Base-by-base conservation (phyloP, 75 land plant genomes). In the Pinus tabuliformis region DNA sequence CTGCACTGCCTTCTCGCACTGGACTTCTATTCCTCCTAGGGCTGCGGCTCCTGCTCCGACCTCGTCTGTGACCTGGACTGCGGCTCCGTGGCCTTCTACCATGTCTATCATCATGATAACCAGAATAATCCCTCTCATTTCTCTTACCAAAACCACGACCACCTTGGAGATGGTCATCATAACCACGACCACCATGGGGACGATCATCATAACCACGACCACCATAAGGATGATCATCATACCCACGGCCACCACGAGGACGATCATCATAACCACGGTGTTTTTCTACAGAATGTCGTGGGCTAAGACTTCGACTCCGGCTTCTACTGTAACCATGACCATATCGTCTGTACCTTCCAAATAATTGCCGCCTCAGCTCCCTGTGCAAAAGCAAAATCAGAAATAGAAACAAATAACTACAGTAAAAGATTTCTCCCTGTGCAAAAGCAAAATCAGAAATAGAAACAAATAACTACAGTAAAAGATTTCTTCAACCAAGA, bases 1-100 rank as follows among this genome's bases (percentile, higher is more conserved):
- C 92, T 30, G 80, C 92, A 81, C 90, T 88, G 36, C 92, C 92
- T 81, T 85, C 92, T 49, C 92, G 81, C 18, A 73, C 74, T 17
- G 82, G 82, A 73, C 88, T 85, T 56, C 82, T 63, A 39, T 79
- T 78, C 79, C 89, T 78, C 52, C 77, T 75, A 3, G 81, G 77
- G 22, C 80, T 87, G 61, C 81, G 89, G 49, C 91, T 86, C n/a
- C 88, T 73, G 77, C 89, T 75, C 2, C 79, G 74, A 21, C 76
- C 84, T 56, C 81, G 56, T 62, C 77, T 71, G 24, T 72, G 70
- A n/a, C 90, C 81, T 28, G 80, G 83, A 42, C 83, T 81, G 45
- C 88, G 75, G 58, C 85, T 81, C 42, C 88, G 58, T 30, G 66
- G 76, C 75, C 78, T 81, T 59, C 78, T 73, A 11, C 85, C 59